Base-by-base conservation (phyloP, 2,329 filamentous ascomycete species). In the Clonostachys byssicola region DNA sequence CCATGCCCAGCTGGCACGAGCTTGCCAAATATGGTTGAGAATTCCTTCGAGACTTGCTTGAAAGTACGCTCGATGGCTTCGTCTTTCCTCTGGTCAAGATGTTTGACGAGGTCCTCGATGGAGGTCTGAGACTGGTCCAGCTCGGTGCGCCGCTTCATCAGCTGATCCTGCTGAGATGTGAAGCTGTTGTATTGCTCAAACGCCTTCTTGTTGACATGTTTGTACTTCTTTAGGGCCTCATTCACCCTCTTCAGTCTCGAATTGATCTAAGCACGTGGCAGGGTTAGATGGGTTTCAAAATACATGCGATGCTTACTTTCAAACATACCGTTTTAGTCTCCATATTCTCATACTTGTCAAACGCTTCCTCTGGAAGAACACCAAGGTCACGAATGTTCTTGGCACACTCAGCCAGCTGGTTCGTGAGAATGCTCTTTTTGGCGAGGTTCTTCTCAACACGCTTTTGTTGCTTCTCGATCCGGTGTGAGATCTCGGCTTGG, bases 131-230 rank as follows among this genome's bases (percentile, higher is more conserved):
- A 92, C 13, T 83, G 85, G 57, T 96, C 90, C 12, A 99, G 82
- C 64, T 97, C 94, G 57, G 86, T 81, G 44, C 92, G 83, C 55
- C 94, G 87, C 60, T 88, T 87, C 44, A 88, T 88, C 16, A 99
- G 77, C 18, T 87, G 86, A 52, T 96, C 92, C 48, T 95, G 87
- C 67, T 96, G 90, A 44, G 85, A 88, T 8, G 92, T 96, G 65
- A 97, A 99, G 70, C 86, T 95, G 71, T 92, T 95, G 73, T 97
- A 99, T 66, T 99, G 94, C 68, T 99, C 95, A 62, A 97, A 96
- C 0, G 94, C 94, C 71, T 99, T 97, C 73, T 97, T 99, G 80
- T 99, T 99, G 71, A 99, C 92, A 60, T 96, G 90, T 47, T 91
- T 90, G 71, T 94, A 97, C 64, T 96, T 96, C 72, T 97, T 97